Percentiles rank a stretch among this genome's conserved stretches.
These are phyloP conservation scores for Chloranthus sessilifolius DNA, from an alignment of 164 flowering plant species.

Conservation along the genomic window DNA sequence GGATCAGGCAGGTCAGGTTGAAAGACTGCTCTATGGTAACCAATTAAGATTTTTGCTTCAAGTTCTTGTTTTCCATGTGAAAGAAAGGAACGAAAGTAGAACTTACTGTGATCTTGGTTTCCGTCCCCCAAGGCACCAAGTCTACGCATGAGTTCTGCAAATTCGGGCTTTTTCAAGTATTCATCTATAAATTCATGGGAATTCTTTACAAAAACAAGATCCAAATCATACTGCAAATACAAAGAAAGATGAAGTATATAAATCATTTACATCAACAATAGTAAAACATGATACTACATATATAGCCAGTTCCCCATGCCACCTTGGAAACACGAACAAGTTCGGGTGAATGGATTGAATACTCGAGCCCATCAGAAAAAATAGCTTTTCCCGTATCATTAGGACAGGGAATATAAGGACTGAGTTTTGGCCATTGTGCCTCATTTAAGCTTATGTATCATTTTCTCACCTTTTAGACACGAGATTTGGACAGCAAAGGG, in stretches of 20 bases:
- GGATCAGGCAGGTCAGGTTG: background rate
- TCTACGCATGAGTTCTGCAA: constrained; percentile 83
- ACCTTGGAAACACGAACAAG: too few relatives aligned
- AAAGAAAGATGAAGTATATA: background rate
- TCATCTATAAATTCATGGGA: constrained; percentile 85
- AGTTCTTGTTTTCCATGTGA: background rate
- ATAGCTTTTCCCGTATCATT: too few relatives aligned
- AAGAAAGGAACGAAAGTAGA: background rate
- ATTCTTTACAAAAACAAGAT: constrained; percentile 86
- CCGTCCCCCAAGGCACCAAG: constrained; percentile 99
- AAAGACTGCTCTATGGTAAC: background rate
- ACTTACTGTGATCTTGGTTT: constrained; percentile 72
- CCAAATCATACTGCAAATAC: constrained; percentile 73
- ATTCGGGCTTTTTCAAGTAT: constrained; percentile 81
- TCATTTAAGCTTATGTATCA: too few relatives aligned
- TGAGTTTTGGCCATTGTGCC: too few relatives aligned
- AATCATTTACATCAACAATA: background rate
- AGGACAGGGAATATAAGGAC: too few relatives aligned
- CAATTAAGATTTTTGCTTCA: background rate
- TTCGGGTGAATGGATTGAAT: background rate
- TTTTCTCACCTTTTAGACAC: too few relatives aligned
- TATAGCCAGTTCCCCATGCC: too few relatives aligned
- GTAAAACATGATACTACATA: too few relatives aligned
- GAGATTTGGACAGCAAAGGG: too few relatives aligned
- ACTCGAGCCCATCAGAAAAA: too few relatives aligned